Base-by-base conservation (phyloP, 352 stramenopile species). In the Pythium vanterpoolii region DNA sequence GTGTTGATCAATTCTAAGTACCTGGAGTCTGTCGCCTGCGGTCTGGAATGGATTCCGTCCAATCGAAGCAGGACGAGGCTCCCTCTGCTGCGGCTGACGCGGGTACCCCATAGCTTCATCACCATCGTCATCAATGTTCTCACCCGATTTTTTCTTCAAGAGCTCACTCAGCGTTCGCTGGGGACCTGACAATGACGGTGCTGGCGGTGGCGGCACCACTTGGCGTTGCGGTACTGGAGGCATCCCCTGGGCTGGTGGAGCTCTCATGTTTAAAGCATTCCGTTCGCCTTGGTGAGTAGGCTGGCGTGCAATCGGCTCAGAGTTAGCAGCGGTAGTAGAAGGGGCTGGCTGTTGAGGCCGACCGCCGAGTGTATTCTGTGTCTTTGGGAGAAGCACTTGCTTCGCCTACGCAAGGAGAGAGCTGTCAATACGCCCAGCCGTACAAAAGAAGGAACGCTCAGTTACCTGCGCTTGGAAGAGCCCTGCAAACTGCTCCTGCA, bases 31-130 rank as follows among this genome's bases (percentile, higher is more conserved):
- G 53, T 92, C 75, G 2, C 73, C 69, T 39, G 84, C 84, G 9
- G 84, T 94, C 36, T 83, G 69, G 57, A 94, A 94, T 1, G 82
- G 75, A 47, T 84, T 91, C 10, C 60, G 38, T 10, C 55, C 55
- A 31, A n/a, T 48, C 2, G 27, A 8, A 14, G 31, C 26, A n/a
- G 26, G 7, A 3, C 46, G 56, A 33, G 26, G 2, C 11, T 51
- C 30, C 18, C 27, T 31, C 9, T 42, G 27, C 42, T 55, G 50
- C 10, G 44, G 30, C 3, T 50, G 58, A 43, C 43, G 46, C 19
- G 58, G 28, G 16, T 60, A 48, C 26, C 33, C 6, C 30, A 59
- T 49, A 19, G 24, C 19, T 21, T 68, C 55, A 33, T 64, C 54
- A 24, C 30, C 54, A 26, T 64, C 54, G 9, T 64, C 52, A 10